phyloP scores from a whole-genome alignment of 495 filamentous ascomycete species.

The Aspergillus leporis region DNA sequence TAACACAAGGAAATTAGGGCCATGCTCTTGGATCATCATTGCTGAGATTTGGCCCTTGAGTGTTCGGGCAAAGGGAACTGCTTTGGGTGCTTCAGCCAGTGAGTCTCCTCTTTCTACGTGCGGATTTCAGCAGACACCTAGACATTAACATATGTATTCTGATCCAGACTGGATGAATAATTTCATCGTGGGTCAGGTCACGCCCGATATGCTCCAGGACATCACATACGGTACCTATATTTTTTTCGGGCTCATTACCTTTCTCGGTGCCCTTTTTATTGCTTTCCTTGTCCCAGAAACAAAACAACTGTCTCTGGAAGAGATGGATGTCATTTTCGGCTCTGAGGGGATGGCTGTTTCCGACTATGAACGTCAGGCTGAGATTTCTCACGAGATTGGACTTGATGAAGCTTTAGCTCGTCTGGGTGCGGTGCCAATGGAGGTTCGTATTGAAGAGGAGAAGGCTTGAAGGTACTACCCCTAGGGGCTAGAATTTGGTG shows the following conservation, averaged over 20 bases:
- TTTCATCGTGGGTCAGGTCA: slow-evolving; percentile 70
- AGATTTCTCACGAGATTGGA: slow-evolving; percentile 69
- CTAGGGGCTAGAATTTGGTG: neutral
- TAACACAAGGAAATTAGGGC: slow-evolving; percentile 22
- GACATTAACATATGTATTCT: neutral
- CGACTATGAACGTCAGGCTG: slow-evolving; percentile 65
- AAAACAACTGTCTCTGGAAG: slow-evolving; percentile 44
- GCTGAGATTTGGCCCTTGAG: slow-evolving; percentile 78
- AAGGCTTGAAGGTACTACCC: neutral
- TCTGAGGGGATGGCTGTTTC: slow-evolving; percentile 61
- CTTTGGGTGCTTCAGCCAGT: slow-evolving; percentile 63
- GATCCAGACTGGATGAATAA: slow-evolving; percentile 55
- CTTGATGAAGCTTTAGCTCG: slow-evolving; percentile 37
- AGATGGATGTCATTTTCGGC: slow-evolving; percentile 70
- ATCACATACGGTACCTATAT: slow-evolving; percentile 74
- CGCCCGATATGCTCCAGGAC: slow-evolving; percentile 64
- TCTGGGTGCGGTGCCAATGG: neutral
- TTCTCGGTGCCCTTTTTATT: slow-evolving; percentile 55
- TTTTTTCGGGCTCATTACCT: slow-evolving; percentile 67
- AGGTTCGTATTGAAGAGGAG: slow-evolving; percentile 2
- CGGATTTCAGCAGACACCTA: neutral
- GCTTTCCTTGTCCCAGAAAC: slow-evolving; percentile 60
- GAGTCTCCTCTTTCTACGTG: slow-evolving; percentile 16
- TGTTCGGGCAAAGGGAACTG: slow-evolving; percentile 71
- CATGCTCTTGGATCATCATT: slow-evolving; percentile 66